phyloP scores from a whole-genome alignment of 495 filamentous ascomycete species.

The Neurospora sp. region DNA sequence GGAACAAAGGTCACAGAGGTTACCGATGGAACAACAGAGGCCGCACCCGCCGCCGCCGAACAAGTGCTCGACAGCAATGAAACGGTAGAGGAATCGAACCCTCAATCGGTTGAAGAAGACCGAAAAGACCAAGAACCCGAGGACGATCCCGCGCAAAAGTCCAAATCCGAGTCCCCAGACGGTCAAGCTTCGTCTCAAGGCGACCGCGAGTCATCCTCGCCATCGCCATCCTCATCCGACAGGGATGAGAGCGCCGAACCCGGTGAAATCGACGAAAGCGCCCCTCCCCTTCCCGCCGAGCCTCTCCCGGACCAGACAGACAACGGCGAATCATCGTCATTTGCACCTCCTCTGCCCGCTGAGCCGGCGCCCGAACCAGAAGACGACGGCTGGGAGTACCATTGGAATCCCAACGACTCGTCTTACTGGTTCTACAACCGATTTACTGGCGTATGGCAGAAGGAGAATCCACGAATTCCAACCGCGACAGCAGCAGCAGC shows the following conservation, averaged over 20 bases:
- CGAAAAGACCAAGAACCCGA: slow-evolving; percentile 10
- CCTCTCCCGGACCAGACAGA: slow-evolving; percentile 9
- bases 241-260: background rate
- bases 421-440: slow-evolving; percentile 89
- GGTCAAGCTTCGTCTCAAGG: background rate
- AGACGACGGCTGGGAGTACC: slow-evolving; percentile 82
- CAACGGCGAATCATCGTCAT: slow-evolving; percentile 2
- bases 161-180: background rate
- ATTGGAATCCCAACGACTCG: slow-evolving; percentile 65
- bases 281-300: slow-evolving; percentile 21
- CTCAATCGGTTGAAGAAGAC: slow-evolving; percentile 1
- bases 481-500: slow-evolving; percentile 21
- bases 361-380: slow-evolving; percentile 28
- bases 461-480: slow-evolving; percentile 81
- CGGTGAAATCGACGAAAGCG: background rate
- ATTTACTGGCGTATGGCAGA: slow-evolving; percentile 64
- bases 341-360: slow-evolving; percentile 20
- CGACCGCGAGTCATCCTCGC: background rate
- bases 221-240: slow-evolving; percentile 1
- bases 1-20: background rate
- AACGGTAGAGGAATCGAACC: background rate
- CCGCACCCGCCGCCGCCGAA: background rate
- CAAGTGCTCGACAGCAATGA: background rate
- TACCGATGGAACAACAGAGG: background rate
- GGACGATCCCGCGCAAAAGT: background rate